Conservation (phyloP, 73 alveolate genomes). For the Paramecium tetraurelia region DNA sequence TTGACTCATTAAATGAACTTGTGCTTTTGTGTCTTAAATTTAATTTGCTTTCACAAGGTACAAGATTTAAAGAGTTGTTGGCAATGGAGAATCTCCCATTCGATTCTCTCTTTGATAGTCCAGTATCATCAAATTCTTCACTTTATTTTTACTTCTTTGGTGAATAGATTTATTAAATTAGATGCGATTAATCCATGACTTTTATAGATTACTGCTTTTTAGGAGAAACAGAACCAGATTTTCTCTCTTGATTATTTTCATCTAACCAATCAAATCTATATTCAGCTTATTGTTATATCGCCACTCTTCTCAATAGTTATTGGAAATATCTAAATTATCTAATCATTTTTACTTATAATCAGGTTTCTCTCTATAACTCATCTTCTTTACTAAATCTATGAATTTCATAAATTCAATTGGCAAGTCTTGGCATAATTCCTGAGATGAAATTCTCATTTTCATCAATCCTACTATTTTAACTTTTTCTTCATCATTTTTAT, state of each 20-base stretch:
- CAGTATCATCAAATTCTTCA: slow-evolving; percentile 19
- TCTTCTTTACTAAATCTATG: slow-evolving; percentile 62
- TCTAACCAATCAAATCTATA: slow-evolving; percentile 33
- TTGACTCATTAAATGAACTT: not conserved
- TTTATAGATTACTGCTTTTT: not conserved
- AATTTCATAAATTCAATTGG: slow-evolving; percentile 48
- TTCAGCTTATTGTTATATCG: not conserved
- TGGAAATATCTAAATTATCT: slow-evolving; percentile 44
- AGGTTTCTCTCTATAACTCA: slow-evolving; percentile 82
- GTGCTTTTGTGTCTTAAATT: slow-evolving; percentile 22
- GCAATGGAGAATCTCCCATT: not conserved
- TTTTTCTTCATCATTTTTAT: slow-evolving; percentile 87
- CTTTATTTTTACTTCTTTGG: not conserved
- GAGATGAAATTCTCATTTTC: slow-evolving; percentile 82
- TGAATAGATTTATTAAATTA: not conserved
- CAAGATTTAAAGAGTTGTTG: not conserved
- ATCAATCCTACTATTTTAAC: slow-evolving; percentile 79
- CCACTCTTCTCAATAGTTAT: not conserved
- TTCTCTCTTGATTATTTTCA: not conserved
- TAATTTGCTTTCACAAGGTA: not conserved
- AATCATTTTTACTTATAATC: slow-evolving; percentile 70
- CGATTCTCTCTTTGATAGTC: not conserved
- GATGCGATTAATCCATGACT: not conserved
- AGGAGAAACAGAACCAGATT: slow-evolving; percentile 24
- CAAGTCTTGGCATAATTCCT: slow-evolving; percentile 80